Evolutionary conservation across 2,329 filamentous ascomycete genomes (phyloP).

Genomic region (Rutstroemia sp.): DNA sequence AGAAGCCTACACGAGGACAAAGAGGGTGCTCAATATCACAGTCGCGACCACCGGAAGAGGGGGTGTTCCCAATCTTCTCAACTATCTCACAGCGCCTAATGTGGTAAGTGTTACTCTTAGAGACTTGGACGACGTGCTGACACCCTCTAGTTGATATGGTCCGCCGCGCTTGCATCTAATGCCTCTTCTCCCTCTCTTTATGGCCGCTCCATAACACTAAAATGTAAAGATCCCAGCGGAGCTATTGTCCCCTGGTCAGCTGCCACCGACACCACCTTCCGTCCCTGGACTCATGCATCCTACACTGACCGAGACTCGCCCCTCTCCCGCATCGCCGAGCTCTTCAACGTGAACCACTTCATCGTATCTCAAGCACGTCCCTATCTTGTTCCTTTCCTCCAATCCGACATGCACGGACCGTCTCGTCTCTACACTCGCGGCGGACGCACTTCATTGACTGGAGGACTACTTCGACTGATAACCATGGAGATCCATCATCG

Average conservation of each 20-base stretch:
- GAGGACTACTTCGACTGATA: constrained; percentile 58
- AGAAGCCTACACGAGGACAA: constrained; percentile 81
- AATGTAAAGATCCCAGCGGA: constrained; percentile 57
- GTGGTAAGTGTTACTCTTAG: constrained; percentile 53
- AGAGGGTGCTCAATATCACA: constrained; percentile 85
- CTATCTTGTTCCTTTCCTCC: constrained; percentile 79
- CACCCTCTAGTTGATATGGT: constrained; percentile 46
- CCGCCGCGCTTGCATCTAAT: constrained; percentile 52
- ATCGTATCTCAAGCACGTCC: constrained; percentile 89
- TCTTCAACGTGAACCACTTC: constrained; percentile 79
- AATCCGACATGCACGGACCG: constrained; percentile 72
- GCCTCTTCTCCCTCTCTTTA: constrained; percentile 41
- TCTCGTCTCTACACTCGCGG: constrained; percentile 52
- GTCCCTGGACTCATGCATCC: constrained; percentile 45
- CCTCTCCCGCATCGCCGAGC: constrained; percentile 53
- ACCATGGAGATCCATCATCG: constrained; percentile 74
- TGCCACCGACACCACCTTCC: constrained; percentile 41
- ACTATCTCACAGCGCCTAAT: constrained; percentile 88
- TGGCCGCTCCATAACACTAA: constrained; percentile 43
- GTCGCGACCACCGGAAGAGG: constrained; percentile 68
- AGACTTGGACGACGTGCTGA: not conserved
- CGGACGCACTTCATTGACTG: constrained; percentile 49
- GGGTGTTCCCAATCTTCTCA: constrained; percentile 77
- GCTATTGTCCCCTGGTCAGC: constrained; percentile 52
- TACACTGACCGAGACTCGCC: constrained; percentile 51